phyloP scores from a whole-genome alignment of 1,139 yeast genomes.

The Hansenula lynferdii region DNA sequence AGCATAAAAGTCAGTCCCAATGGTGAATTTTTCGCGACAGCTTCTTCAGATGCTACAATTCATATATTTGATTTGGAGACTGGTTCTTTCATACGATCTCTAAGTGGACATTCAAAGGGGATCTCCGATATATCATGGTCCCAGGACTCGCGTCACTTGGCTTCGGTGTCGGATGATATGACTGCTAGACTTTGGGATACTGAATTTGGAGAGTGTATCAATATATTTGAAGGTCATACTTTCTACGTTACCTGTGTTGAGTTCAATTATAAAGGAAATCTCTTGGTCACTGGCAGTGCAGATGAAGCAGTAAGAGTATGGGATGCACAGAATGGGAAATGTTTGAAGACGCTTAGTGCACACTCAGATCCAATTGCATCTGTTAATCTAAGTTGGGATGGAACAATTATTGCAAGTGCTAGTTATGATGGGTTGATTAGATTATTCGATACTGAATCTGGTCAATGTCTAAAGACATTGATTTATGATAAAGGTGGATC shows the following conservation, averaged over 20 bases:
- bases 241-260: conserved; percentile 75
- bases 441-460: conserved; percentile 81
- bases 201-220: conserved; percentile 44
- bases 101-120: conserved; percentile 65
- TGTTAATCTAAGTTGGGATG: conserved; percentile 70
- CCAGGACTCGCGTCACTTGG: conserved; percentile 68
- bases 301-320: conserved; percentile 91
- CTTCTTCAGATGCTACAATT: conserved; percentile 41
- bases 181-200: conserved; percentile 75
- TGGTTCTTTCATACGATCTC: conserved; percentile 30
- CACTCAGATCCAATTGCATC: conserved; percentile 90
- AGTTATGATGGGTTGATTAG: conserved; percentile 88
- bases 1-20: conserved; percentile 62
- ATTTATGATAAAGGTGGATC: conserved; percentile 65
- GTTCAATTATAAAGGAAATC: conserved; percentile 71
- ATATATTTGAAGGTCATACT: conserved; percentile 73
- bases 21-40: conserved; percentile 56
- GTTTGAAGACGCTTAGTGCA: conserved; percentile 80
- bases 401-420: conserved; percentile 79
- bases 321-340: conserved; percentile 73
- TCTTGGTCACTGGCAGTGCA: conserved; percentile 77
- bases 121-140: conserved; percentile 71
- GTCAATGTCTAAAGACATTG: conserved; percentile 87
- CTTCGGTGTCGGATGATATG: conserved; percentile 84
- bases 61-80: conserved; percentile 35